Base-by-base conservation (phyloP, 2,329 filamentous ascomycete genomes). In the Gnomoniopsis sp. region DNA sequence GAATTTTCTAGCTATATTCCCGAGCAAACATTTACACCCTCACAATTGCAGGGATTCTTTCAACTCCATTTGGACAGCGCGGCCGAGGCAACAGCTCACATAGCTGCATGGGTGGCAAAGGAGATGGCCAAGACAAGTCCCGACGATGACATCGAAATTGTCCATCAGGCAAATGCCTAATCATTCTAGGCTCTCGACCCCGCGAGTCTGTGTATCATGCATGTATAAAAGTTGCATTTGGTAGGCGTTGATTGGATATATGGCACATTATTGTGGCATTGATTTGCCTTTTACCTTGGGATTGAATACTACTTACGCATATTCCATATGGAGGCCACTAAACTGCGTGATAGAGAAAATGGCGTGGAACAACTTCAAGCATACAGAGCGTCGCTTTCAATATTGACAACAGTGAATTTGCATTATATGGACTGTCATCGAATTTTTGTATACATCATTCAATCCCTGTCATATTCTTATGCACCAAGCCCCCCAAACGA, bases 21-120 rank as follows among this genome's bases (percentile, higher is more conserved):
- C 1, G 69, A 72, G 23, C 64, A 72, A 51, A 68, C 68, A 17
- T 69, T 73, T 52, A 71, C 71, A 1, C 71, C 71, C 14, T 73
- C 70, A 15, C 70, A 73, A 57, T 55, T 73, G 8, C 71, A 73
- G 53, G 71, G 70, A 0, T 73, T 71, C 56, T 73, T 73, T 33
- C 71, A 73, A 50, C 60, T 70, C 1, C 65, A 73, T 55, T 60
- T 73, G 2, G 69, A 70, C 15, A 69, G 65, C 19, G 67, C 71
- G 7, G 51, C 57, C 3, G 68, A 71, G 41, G 71, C 71, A 2
- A 64, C 64, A 11, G 63, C 64, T 3, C 66, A 26, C 10, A 44
- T 59, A 8, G 38, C 49, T 4, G 17, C 46, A 8, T 62, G 60
- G 60, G 57, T 57, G 26, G 57, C 57, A 1, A 59, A 41, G 6